Percentiles rank a stretch among this genome's conserved stretches.
Conservation (phyloP, 176 grass and related monocot species). For the Zea mays region DNA sequence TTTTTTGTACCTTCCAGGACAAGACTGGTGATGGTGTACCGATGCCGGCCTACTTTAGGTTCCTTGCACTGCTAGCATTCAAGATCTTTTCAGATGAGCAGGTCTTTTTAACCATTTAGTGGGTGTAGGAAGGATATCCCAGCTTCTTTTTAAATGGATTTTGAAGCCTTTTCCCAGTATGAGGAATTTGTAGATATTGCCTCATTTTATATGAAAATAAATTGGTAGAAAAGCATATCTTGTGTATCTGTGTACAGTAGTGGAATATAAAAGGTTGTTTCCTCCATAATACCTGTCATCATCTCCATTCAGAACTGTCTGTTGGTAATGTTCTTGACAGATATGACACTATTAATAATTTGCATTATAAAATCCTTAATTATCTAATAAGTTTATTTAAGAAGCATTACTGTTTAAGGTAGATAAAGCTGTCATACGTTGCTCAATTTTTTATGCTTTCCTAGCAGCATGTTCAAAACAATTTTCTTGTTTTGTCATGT, state of each 20-base stretch:
- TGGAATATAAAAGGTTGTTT: slow-evolving; percentile 6
- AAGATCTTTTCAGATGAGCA: slow-evolving; percentile 94
- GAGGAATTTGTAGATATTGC: neutral
- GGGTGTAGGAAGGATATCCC: neutral
- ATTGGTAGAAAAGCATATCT: slow-evolving; percentile 2
- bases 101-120: slow-evolving; percentile 48
- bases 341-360: neutral
- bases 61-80: slow-evolving; percentile 93
- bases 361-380: neutral
- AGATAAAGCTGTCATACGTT: neutral
- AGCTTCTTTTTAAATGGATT: slow-evolving; percentile 26
- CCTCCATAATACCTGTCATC: slow-evolving; percentile 11
- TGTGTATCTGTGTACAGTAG: neutral
- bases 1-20: slow-evolving; percentile 49
- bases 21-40: slow-evolving; percentile 64
- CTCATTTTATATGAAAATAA: slow-evolving; percentile 7
- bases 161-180: slow-evolving; percentile 3
- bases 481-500: neutral
- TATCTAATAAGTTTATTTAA: slow-evolving; percentile 28
- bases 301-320: slow-evolving; percentile 18
- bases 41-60: slow-evolving; percentile 92
- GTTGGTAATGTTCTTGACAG: neutral
- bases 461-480: neutral
- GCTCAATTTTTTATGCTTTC: slow-evolving; percentile 7
- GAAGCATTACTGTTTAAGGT: slow-evolving; percentile 1